Conservation (phyloP, 2,329 filamentous ascomycete species). For the Aspergillus fischeri region DNA sequence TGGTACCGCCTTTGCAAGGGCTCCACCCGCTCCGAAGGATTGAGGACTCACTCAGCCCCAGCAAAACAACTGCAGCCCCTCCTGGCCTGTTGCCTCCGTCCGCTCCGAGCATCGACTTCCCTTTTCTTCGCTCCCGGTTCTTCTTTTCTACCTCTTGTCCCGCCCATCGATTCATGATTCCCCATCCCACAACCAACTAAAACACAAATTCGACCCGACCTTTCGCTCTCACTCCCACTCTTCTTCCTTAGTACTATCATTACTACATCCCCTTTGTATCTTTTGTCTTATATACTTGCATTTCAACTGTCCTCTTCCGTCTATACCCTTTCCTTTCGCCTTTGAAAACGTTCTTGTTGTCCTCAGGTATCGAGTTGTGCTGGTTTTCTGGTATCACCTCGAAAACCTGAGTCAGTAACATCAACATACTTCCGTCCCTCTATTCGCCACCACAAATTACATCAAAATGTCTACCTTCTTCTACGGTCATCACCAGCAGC, state of each 20-base stretch:
- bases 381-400: slow-evolving; percentile 21
- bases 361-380: slow-evolving; percentile 12
- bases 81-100: slow-evolving; percentile 23
- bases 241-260: slow-evolving; percentile 14
- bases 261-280: slow-evolving; percentile 13
- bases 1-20: slow-evolving; percentile 9
- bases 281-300: slow-evolving; percentile 17
- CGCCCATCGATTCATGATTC: slow-evolving; percentile 22
- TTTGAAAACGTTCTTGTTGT: slow-evolving; percentile 12
- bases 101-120: slow-evolving; percentile 16
- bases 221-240: slow-evolving; percentile 10
- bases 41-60: slow-evolving; percentile 23
- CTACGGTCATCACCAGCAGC: slow-evolving; percentile 43
- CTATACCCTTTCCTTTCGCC: slow-evolving; percentile 20
- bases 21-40: slow-evolving; percentile 11
- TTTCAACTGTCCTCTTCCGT: slow-evolving; percentile 17
- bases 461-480: slow-evolving; percentile 44
- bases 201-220: slow-evolving; percentile 16
- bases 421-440: slow-evolving; percentile 9
- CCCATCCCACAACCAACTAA: slow-evolving; percentile 20
- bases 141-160: slow-evolving; percentile 24
- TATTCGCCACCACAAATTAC: slow-evolving; percentile 19
- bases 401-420: slow-evolving; percentile 17
- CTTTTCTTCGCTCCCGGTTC: slow-evolving; percentile 18
- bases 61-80: slow-evolving; percentile 24